A percentile compares a stretch with the other conserved stretches of the same genome.
These are phyloP conservation scores for Ceratobasidium sp. DNA, from an alignment of 1,284 basidiomycete species.

Conservation along the genomic window DNA sequence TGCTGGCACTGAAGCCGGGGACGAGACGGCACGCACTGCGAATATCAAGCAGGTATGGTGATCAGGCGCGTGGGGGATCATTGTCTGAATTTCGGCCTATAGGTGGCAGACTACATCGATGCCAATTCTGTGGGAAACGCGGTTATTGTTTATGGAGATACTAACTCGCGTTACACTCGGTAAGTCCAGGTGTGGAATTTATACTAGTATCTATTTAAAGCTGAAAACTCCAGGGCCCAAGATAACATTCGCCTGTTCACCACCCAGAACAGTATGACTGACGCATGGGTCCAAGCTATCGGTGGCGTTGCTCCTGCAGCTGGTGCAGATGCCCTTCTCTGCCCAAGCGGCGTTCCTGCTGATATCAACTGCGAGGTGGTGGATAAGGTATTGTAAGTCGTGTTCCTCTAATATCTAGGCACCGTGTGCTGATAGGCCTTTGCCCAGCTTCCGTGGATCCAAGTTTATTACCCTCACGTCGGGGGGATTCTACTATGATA, in stretches of 20 bases:
- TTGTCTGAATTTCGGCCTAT: background rate
- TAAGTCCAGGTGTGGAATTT: background rate
- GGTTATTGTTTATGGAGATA: slow-evolving; percentile 58
- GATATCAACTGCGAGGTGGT: slow-evolving; percentile 56
- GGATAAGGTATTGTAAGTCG: slow-evolving; percentile 56
- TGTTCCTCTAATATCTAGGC: background rate
- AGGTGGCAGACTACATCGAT: slow-evolving; percentile 53
- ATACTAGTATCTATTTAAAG: background rate
- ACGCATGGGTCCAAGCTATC: slow-evolving; percentile 50
- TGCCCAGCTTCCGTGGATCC: slow-evolving; percentile 51
- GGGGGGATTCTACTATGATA: slow-evolving; percentile 54
- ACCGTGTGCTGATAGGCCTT: background rate
- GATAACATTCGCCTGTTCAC: slow-evolving; percentile 38
- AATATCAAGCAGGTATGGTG: slow-evolving; percentile 54
- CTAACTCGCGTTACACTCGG: slow-evolving; percentile 56
- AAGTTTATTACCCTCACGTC: slow-evolving; percentile 51
- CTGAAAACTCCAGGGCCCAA: background rate
- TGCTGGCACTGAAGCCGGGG: slow-evolving; percentile 55
- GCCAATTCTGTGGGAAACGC: slow-evolving; percentile 56
- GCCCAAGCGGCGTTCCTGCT: slow-evolving; percentile 54
- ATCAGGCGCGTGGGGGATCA: background rate
- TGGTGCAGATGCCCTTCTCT: slow-evolving; percentile 53
- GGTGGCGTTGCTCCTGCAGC: slow-evolving; percentile 51
- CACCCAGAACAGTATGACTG: slow-evolving; percentile 39
- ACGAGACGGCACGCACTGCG: slow-evolving; percentile 54